Evolutionary conservation across 2,329 filamentous ascomycete species (phyloP).

Genomic region (Fusarium sp.): DNA sequence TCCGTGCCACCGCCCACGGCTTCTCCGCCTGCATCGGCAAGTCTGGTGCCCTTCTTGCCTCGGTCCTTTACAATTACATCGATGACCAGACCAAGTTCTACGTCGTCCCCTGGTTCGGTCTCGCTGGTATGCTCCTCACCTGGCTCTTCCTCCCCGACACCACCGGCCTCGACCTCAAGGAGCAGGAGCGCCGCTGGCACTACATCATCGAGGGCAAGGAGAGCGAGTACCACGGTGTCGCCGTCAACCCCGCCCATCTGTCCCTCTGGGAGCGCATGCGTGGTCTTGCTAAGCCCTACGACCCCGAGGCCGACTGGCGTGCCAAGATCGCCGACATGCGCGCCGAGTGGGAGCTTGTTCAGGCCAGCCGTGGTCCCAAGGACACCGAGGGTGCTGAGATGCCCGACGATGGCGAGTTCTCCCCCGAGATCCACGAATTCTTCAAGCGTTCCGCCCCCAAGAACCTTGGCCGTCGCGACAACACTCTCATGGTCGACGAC

Average conservation of each 20-base stretch:
- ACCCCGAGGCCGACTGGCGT: conserved; percentile 85
- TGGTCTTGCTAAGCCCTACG: conserved; percentile 84
- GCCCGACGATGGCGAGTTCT: conserved; percentile 62
- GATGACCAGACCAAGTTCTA: conserved; percentile 86
- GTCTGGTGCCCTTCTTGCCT: conserved; percentile 85
- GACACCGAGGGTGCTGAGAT: conserved; percentile 57
- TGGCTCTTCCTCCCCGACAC: conserved; percentile 93
- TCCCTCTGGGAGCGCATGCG: conserved; percentile 87
- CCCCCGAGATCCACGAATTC: conserved; percentile 65
- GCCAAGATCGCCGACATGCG: conserved; percentile 87
- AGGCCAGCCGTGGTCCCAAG: conserved; percentile 59
- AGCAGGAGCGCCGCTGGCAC: conserved; percentile 93
- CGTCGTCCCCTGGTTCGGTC: conserved; percentile 95
- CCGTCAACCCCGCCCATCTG: conserved; percentile 89
- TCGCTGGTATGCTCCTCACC: conserved; percentile 86
- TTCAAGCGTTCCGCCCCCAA: conserved; percentile 59
- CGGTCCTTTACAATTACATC: conserved; percentile 96
- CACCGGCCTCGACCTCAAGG: conserved; percentile 94
- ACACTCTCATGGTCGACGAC: conserved; percentile 38
- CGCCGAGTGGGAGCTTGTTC: conserved; percentile 68
- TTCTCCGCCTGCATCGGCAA: conserved; percentile 95
- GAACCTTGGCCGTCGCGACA: conserved; percentile 30
- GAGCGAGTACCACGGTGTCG: conserved; percentile 90
- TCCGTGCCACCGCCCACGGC: conserved; percentile 93
- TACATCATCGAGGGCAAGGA: conserved; percentile 85